Evolutionary conservation across 1,139 yeast species (phyloP), one percentile per base, ranked within the genome.

Genomic region (Kurtzmaniella quercitrusa): DNA sequence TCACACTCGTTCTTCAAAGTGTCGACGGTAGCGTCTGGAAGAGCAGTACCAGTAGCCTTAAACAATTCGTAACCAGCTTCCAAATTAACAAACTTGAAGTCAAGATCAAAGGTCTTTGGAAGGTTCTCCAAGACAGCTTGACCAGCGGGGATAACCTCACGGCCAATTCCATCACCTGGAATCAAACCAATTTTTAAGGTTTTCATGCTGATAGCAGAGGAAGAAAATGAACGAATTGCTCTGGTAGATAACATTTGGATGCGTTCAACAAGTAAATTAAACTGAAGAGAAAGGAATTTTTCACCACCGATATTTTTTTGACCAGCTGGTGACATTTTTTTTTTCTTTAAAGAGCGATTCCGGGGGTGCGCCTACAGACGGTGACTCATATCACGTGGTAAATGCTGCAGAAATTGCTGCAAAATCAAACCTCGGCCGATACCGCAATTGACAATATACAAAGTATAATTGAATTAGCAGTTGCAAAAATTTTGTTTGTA

Each of bases 131-230:
- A 76, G 23, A 93, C 80, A 48, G 87, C 85, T 57, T 78, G 78
- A 57, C 98, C 98, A 39, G 98, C 86, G 48, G 98, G 98, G 49
- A 93, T 89, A 41, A 93, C 98, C 68, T 93, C 98, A 59, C 88
- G 82, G 44, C 98, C 98, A 57, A 93, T 93, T 50, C 98, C 98
- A 63, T 93, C 98, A 61, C 98, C 98, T 42, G 98, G 96, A 57
- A 93, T 89, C 60, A 93, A 77, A 28, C 78, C 78, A 47, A 72
- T 72, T 52, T 70, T 72, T 47, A 72, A 60, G 43, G 61, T 59
- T 54, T 70, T 71, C 48, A 62, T 49, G 30, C 64, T 53, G 16
- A 58, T 47, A 16, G 65, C 46, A 8, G 68, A 56, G 21, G 71
- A 57, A 14, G 76, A 63, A 45, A 72, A 68, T 36, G 63, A 54